Base-by-base conservation (phyloP, 176 grass and related monocot genomes). In the Ananas comosus region DNA sequence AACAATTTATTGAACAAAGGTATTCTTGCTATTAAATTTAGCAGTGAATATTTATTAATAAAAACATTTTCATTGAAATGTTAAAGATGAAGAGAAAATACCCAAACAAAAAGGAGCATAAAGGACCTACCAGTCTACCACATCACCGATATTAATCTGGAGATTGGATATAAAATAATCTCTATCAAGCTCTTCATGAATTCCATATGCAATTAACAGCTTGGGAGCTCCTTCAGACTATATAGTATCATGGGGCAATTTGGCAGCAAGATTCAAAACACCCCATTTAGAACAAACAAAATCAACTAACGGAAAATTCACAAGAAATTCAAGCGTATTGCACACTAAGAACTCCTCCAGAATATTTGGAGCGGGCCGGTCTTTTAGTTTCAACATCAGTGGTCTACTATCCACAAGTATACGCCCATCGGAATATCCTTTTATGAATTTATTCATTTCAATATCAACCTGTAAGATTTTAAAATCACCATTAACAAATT, bases 251-350 rank as follows among this genome's bases (percentile, higher is more conserved):
- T 73, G 72, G 19, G 94, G 94, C 52, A 93, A 74, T 72, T 90
- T 97, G 63, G 94, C 87, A 71, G 82, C 74, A 76, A 97, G 89
- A 81, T 97, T 97, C 70, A 85, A 76, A 80, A 97, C 58, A 58
- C 94, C 94, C 89, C 94, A 97, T 65, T 86, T 92, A 64, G 87
- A 85, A 88, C 93, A 89, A 80, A 92, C 79, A 73, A 97, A 97
- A 76, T 97, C 93, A 77, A 97, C 82, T 64, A 97, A 74, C 2
- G 93, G 93, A 80, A 97, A 97, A 79, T 97, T 97, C 70, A 90
- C 74, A 64, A 97, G 77, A 80, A 97, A 97, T 70, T 97, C 94
- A 69, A 89, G 94, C 53, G 87, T 80, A 51, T 97, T 89, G 66
- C 86, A 90, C 64, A 90, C 76, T 63, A 97, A 76, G 59, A 97